These are phyloP conservation scores for Sporothrix pseudoabietina DNA, from an alignment of 2,329 filamentous ascomycete species.

Conservation along the genomic window DNA sequence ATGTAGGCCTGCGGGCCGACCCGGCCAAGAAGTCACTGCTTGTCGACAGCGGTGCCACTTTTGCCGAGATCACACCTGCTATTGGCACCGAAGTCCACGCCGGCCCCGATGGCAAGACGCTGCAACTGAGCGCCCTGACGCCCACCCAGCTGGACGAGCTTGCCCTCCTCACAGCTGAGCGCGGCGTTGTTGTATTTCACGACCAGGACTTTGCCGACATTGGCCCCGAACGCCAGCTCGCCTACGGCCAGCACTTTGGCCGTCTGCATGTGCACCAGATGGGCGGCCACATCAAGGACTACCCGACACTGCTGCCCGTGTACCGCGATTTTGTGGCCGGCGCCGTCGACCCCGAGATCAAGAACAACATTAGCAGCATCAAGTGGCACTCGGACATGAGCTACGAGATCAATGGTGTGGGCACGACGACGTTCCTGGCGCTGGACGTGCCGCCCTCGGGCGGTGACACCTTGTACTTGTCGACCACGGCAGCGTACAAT, in stretches of 20 bases:
- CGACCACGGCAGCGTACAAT: constrained; percentile 36
- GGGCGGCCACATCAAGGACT: constrained; percentile 47
- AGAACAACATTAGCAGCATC: constrained; percentile 37
- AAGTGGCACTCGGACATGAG: constrained; percentile 39
- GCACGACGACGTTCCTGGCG: constrained; percentile 37
- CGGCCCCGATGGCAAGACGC: background rate
- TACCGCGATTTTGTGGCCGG: constrained; percentile 39
- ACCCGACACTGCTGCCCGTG: constrained; percentile 47
- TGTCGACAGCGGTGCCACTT: constrained; percentile 28
- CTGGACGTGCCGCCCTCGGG: constrained; percentile 35
- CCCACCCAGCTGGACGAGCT: constrained; percentile 28
- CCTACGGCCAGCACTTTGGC: constrained; percentile 50
- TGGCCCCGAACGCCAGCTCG: constrained; percentile 43
- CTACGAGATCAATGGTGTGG: constrained; percentile 35
- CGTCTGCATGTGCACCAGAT: constrained; percentile 50
- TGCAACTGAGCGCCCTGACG: constrained; percentile 27
- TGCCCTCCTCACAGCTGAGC: constrained; percentile 27
- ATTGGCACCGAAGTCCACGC: constrained; percentile 30
- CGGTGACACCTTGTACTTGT: constrained; percentile 35
- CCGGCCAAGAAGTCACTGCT: constrained; percentile 29
- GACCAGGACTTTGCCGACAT: constrained; percentile 44
- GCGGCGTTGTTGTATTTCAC: constrained; percentile 34
- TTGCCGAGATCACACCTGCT: constrained; percentile 30
- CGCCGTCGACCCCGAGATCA: constrained; percentile 37
- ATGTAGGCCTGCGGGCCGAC: constrained; percentile 31